These are phyloP conservation scores for Vanderwaltozyma tropicalis DNA, from an alignment of 805 yeast genomes.

Conservation along the genomic window DNA sequence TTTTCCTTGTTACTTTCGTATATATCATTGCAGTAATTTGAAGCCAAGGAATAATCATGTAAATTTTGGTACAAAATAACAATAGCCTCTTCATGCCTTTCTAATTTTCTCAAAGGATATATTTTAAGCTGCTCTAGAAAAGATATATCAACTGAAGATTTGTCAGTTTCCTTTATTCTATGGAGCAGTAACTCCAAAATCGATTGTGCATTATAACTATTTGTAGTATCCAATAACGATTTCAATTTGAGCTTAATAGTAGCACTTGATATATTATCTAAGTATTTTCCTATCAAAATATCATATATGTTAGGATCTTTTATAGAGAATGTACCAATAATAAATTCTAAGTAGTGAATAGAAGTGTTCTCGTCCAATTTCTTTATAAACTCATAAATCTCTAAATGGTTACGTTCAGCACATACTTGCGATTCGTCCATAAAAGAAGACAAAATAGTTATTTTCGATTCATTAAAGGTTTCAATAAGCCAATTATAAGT, in stretches of 20 bases:
- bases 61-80: constrained; percentile 49
- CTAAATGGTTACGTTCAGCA: constrained; percentile 42
- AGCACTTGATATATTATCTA: constrained; percentile 21
- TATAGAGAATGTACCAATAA: constrained; percentile 33
- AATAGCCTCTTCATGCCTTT: constrained; percentile 53
- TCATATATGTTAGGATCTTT: constrained; percentile 32
- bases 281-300: constrained; percentile 36
- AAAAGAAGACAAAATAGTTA: constrained; percentile 42
- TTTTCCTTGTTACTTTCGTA: constrained; percentile 28
- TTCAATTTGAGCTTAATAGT: constrained; percentile 24
- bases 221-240: constrained; percentile 28
- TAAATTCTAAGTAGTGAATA: constrained; percentile 42
- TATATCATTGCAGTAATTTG: constrained; percentile 47
- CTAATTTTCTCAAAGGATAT: constrained; percentile 46
- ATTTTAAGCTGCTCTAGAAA: constrained; percentile 31
- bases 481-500: constrained; percentile 38
- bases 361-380: constrained; percentile 24
- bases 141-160: constrained; percentile 1
- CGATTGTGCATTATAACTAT: constrained; percentile 32
- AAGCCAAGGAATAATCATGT: constrained; percentile 47
- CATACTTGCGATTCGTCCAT: constrained; percentile 54
- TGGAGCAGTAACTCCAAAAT: constrained; percentile 21
- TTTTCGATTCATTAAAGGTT: constrained; percentile 28
- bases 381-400: constrained; percentile 45
- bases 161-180: too few relatives aligned